Percentiles rank a stretch among this genome's conserved stretches.
Conservation (phyloP, 441 rosid genomes). For the Raphanus hybrid region DNA sequence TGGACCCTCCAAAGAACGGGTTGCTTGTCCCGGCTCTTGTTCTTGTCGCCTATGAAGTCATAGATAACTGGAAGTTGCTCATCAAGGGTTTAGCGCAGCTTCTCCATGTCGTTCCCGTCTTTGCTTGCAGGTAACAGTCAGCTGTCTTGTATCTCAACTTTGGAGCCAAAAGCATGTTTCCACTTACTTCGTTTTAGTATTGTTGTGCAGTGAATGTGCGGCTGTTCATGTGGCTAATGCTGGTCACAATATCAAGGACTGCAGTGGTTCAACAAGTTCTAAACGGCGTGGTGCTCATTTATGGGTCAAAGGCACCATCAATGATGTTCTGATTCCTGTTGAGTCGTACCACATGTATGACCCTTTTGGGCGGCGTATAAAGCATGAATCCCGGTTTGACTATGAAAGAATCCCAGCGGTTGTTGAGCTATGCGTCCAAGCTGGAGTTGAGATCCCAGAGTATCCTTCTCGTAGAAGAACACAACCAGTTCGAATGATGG, state of each 20-base stretch:
- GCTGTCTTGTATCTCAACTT: not conserved
- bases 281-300: constrained; percentile 59
- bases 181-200: constrained; percentile 22
- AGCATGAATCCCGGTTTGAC: constrained; percentile 68
- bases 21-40: constrained; percentile 74
- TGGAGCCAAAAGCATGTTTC: not conserved
- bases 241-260: constrained; percentile 61
- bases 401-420: constrained; percentile 70
- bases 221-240: constrained; percentile 62
- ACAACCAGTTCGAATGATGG: constrained; percentile 75
- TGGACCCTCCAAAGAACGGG: constrained; percentile 88
- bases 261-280: constrained; percentile 50
- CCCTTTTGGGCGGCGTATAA: constrained; percentile 66
- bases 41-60: constrained; percentile 77
- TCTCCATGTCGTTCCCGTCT: constrained; percentile 70
- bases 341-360: constrained; percentile 73
- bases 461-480: constrained; percentile 86
- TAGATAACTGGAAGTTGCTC: constrained; percentile 82
- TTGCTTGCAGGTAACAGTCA: constrained; percentile 73
- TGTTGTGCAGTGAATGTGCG: constrained; percentile 60
- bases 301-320: constrained; percentile 67
- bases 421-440: constrained; percentile 76
- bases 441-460: constrained; percentile 74
- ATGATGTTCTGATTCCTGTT: constrained; percentile 63
- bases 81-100: constrained; percentile 84